Percentiles rank a stretch among this genome's conserved stretches.
phyloP scores from a whole-genome alignment of 106 monocot genomes.

The Dioscorea dumetorum region DNA sequence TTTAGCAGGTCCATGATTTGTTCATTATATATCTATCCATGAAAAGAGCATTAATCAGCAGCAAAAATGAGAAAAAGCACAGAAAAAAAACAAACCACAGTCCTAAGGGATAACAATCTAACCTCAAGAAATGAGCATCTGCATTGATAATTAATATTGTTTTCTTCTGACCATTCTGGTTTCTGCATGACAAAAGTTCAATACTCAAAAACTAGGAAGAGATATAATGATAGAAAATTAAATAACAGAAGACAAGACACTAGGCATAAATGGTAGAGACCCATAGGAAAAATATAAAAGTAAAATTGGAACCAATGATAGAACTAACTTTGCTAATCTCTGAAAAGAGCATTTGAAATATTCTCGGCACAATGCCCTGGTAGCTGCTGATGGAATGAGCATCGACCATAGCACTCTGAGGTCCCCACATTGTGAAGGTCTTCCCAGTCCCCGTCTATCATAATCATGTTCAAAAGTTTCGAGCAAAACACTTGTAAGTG shows the following conservation, averaged over 20 bases:
- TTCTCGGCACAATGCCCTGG: slow-evolving; percentile 78
- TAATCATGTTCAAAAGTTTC: not conserved
- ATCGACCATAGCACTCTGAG: slow-evolving; percentile 75
- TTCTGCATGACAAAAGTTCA: slow-evolving; percentile 22
- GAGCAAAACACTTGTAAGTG: not conserved
- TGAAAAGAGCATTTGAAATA: slow-evolving; percentile 75
- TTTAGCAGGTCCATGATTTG: slow-evolving; percentile 83
- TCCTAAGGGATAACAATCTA: not conserved
- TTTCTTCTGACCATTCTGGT: slow-evolving; percentile 34
- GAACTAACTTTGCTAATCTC: slow-evolving; percentile 60
- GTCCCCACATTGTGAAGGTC: slow-evolving; percentile 97
- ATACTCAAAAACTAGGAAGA: too few relatives aligned
- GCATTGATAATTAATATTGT: slow-evolving; percentile 56
- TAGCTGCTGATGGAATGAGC: slow-evolving; percentile 19
- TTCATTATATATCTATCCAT: slow-evolving; percentile 65
- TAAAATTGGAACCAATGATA: too few relatives aligned
- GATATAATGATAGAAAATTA: too few relatives aligned
- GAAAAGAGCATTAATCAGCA: slow-evolving; percentile 1
- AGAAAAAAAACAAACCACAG: not conserved
- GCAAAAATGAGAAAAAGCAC: not conserved
- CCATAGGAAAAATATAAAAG: too few relatives aligned
- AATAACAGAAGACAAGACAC: too few relatives aligned
- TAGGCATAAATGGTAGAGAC: too few relatives aligned
- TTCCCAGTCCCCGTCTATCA: slow-evolving; percentile 81
- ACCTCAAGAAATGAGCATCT: slow-evolving; percentile 98